These are phyloP conservation scores for Avena insularis DNA, from an alignment of 176 grass and related monocot genomes.

Conservation along the genomic window DNA sequence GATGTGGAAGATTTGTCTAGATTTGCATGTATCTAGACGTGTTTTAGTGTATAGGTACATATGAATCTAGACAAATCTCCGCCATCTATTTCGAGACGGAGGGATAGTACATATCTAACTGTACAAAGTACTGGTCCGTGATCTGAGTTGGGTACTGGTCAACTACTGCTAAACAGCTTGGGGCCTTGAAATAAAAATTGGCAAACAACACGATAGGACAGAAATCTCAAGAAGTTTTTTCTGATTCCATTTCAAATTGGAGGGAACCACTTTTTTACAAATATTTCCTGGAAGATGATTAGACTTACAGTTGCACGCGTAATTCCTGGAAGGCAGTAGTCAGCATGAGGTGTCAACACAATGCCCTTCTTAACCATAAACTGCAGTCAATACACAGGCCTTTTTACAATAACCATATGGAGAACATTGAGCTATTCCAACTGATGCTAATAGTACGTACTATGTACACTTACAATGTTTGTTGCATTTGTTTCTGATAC, in stretches of 20 bases:
- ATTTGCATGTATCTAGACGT: too few relatives aligned
- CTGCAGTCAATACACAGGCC: conserved; percentile 53
- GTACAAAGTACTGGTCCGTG: neutral
- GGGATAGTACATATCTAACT: neutral
- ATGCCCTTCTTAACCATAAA: conserved; percentile 98
- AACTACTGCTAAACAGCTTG: neutral
- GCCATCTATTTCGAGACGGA: too few relatives aligned
- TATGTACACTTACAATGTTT: conserved; percentile 75
- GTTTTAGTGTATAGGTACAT: too few relatives aligned
- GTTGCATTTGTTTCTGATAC: conserved; percentile 99
- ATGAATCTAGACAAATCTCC: too few relatives aligned
- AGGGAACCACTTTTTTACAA: conserved; percentile 1
- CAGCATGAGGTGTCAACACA: conserved; percentile 95
- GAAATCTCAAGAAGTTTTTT: conserved; percentile 16
- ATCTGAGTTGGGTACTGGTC: conserved; percentile 11
- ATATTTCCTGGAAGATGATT: conserved; percentile 30
- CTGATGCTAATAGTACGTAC: conserved; percentile 1
- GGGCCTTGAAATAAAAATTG: conserved; percentile 10
- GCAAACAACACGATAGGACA: conserved; percentile 15
- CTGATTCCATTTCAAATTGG: neutral
- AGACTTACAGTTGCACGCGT: conserved; percentile 88
- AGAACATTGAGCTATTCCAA: neutral
- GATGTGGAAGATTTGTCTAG: too few relatives aligned
- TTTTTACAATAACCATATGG: conserved; percentile 36
- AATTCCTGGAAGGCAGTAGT: conserved; percentile 98